phyloP scores from a whole-genome alignment of 2,329 filamentous ascomycete genomes.

The Botryotinia convoluta region DNA sequence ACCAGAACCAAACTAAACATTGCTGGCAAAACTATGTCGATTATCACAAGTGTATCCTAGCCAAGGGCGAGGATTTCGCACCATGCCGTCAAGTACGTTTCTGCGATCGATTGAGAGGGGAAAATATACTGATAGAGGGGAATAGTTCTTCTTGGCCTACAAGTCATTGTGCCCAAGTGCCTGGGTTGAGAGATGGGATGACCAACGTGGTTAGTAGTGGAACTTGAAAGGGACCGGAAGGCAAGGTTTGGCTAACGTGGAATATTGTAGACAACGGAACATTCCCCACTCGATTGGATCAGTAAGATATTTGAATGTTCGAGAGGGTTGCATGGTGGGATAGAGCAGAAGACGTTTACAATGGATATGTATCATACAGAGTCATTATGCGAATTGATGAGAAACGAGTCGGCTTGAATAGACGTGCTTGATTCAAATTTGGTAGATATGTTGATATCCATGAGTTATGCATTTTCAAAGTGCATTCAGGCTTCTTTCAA shows the following conservation, averaged over 20 bases:
- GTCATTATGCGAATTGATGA: constrained; percentile 35
- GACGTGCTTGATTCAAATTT: constrained; percentile 11
- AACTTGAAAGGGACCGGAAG: not conserved
- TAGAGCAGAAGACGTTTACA: constrained; percentile 26
- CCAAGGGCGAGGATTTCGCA: constrained; percentile 97
- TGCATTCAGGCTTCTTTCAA: constrained; percentile 24
- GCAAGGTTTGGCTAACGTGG: constrained; percentile 25
- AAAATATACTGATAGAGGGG: constrained; percentile 30
- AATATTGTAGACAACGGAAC: constrained; percentile 57
- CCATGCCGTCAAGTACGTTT: constrained; percentile 88
- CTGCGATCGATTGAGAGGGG: constrained; percentile 45
- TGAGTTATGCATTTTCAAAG: not conserved
- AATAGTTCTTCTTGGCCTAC: constrained; percentile 93
- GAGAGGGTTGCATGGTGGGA: constrained; percentile 16
- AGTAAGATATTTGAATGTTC: constrained; percentile 31
- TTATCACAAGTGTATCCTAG: constrained; percentile 99
- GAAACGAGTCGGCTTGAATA: constrained; percentile 18
- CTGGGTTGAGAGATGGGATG: constrained; percentile 95
- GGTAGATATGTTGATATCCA: not conserved
- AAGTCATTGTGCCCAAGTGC: constrained; percentile 93
- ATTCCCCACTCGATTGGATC: constrained; percentile 65
- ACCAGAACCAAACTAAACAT: constrained; percentile 98
- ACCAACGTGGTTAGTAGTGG: constrained; percentile 79
- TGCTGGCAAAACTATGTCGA: constrained; percentile 99
- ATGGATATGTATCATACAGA: constrained; percentile 37